Conservation (phyloP, 257 asterid species). For the Anisodus acutangulus region DNA sequence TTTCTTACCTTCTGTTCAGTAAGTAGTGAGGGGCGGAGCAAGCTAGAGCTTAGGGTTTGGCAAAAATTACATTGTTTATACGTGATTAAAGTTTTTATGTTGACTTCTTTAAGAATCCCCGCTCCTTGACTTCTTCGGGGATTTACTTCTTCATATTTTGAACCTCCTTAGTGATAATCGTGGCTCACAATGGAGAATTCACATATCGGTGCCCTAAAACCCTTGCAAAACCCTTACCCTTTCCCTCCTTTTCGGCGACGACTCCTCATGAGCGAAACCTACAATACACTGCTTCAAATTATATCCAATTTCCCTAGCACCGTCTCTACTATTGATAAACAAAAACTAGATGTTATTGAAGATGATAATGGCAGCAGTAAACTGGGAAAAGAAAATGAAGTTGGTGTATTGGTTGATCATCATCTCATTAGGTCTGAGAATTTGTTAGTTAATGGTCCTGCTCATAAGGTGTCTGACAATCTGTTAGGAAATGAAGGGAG, state of each 20-base stretch:
- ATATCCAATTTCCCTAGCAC: conserved; percentile 49
- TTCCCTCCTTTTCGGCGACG: conserved; percentile 55
- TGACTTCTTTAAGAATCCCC: no score
- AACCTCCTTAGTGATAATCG: no score
- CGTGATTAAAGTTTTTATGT: no score
- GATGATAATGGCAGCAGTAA: conserved; percentile 40
- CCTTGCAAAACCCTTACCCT: conserved; percentile 34
- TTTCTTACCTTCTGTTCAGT: no score
- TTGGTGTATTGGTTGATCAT: conserved; percentile 33
- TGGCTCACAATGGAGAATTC: conserved; percentile 46
- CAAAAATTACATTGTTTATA: no score
- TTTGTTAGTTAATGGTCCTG: conserved; percentile 33
- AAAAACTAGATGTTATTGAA: conserved; percentile 31
- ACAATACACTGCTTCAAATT: conserved; percentile 42
- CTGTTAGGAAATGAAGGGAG: conserved; percentile 34
- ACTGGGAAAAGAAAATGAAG: conserved; percentile 35
- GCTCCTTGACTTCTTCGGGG: no score
- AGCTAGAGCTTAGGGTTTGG: no score
- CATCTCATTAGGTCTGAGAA: conserved; percentile 37
- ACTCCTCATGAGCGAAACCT: conserved; percentile 68
- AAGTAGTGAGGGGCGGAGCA: no score
- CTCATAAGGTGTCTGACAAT: conserved; percentile 7
- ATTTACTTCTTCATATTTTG: no score
- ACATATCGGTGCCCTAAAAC: conserved; percentile 39
- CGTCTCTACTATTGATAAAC: conserved; percentile 30